Evolutionary conservation across 257 asterid species (phyloP), one percentile per base, ranked within the genome.

Genomic region (Handroanthus guayacan): DNA sequence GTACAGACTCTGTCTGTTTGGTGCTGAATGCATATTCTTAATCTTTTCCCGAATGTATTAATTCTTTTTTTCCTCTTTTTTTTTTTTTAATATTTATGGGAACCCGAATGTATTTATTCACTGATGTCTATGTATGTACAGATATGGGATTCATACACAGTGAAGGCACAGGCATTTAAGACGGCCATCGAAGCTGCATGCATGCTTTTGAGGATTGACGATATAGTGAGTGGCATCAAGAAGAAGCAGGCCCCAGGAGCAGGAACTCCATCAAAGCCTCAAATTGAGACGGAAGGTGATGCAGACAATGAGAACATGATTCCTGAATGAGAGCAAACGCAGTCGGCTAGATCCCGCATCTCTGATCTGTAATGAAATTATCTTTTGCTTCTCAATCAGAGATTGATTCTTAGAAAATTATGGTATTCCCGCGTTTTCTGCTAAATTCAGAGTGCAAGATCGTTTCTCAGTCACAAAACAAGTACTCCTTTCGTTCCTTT

Each of bases 111-210:
- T 17, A 71, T 67, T 45, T 14, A 72, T 72, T 55, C 36, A 16
- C 65, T 62, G 2, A 16, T 76, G 20, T 52, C 6, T 34, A 34
- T 72, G 78, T 25, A 48, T 75, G 43, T 83, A 50, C 79, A 95
- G 99, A 92, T 91, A 62, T 95, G 98, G 98, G 99, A 95, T 86
- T 89, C 99, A 5, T 95, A 95, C 86, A 82, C 92, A 2, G 98
- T 92, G 76, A 95, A 95, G 87, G 92, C 90, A 1, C 99, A 95
- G 43, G 96, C 98, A 54, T 95, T 95, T 66, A 92, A 95, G 87
- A 91, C 97, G 0, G 99, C 97, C 65, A 95, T 92, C 37, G 99
- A 95, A 89, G 96, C 97, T 9, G 97, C 99, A 10, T 92, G 96
- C 88, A 91, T 95, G 96, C 99, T 95, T 80, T 79, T 95, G 86